These are phyloP conservation scores for Myotisia sp. DNA, from an alignment of 2,329 filamentous ascomycete species.

Conservation along the genomic window DNA sequence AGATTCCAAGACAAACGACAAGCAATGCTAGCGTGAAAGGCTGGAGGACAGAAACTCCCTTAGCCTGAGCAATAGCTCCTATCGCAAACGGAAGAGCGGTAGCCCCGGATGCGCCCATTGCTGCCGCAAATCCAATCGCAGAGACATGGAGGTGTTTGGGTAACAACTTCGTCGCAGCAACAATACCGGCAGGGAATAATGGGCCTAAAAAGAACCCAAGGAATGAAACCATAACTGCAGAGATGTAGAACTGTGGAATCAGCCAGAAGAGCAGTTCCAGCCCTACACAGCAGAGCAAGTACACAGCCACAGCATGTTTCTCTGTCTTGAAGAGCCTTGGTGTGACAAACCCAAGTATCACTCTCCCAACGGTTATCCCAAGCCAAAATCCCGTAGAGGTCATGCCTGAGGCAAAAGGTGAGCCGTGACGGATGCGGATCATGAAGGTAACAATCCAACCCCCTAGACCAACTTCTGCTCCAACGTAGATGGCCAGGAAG, in stretches of 20 bases:
- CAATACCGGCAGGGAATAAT: constrained; percentile 60
- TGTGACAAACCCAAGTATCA: constrained; percentile 63
- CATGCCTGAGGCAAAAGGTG: constrained; percentile 58
- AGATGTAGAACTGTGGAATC: constrained; percentile 60
- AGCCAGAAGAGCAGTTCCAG: constrained; percentile 69
- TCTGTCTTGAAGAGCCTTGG: constrained; percentile 50
- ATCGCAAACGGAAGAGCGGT: constrained; percentile 32
- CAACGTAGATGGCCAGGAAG: constrained; percentile 68
- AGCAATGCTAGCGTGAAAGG: constrained; percentile 44
- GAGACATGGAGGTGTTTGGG: constrained; percentile 60
- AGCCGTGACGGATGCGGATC: constrained; percentile 58
- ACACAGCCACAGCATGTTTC: constrained; percentile 49
- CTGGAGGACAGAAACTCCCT: constrained; percentile 46
- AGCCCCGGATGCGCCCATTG: constrained; percentile 60
- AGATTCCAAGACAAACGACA: constrained; percentile 37
- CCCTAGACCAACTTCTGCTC: constrained; percentile 54
- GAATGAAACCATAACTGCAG: constrained; percentile 54
- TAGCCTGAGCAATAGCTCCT: constrained; percentile 38
- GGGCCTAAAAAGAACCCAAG: constrained; percentile 71
- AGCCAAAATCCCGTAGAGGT: constrained; percentile 73
- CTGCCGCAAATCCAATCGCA: constrained; percentile 67
- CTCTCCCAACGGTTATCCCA: constrained; percentile 59
- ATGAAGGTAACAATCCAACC: constrained; percentile 82
- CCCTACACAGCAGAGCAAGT: constrained; percentile 48
- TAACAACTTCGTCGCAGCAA: constrained; percentile 59